Evolutionary conservation across 352 stramenopile species (phyloP).

Genomic region (Pythium oligandrum): DNA sequence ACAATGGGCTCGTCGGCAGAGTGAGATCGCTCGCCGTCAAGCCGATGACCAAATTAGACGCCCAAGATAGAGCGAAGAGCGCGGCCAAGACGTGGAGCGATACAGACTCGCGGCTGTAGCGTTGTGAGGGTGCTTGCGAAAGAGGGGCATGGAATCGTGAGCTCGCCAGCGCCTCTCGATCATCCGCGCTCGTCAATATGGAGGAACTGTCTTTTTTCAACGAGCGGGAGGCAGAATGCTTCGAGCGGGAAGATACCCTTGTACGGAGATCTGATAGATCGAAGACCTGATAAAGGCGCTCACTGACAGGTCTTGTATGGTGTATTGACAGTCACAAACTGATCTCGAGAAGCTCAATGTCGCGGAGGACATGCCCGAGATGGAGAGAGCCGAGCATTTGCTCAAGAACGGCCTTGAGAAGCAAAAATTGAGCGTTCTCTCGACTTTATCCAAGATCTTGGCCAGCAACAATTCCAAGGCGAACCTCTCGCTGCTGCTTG

Average conservation of each 20-base stretch:
- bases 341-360: conserved; percentile 85
- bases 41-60: no score
- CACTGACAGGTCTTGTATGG: neutral
- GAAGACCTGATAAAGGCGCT: neutral
- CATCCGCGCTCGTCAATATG: conserved; percentile 27
- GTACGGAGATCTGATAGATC: conserved; percentile 22
- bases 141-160: no score
- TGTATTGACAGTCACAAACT: conserved; percentile 50
- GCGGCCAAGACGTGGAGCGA: no score
- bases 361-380: conserved; percentile 77
- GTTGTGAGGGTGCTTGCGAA: no score
- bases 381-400: conserved; percentile 72
- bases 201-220: conserved; percentile 82
- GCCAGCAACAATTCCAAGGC: conserved; percentile 68
- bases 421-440: conserved; percentile 75
- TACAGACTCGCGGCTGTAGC: no score
- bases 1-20: no score
- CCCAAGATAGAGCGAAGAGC: no score
- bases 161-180: no score
- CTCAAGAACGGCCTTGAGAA: conserved; percentile 73
- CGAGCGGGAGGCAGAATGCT: conserved; percentile 79
- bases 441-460: conserved; percentile 63
- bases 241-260: conserved; percentile 75
- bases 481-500: conserved; percentile 53
- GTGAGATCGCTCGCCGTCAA: no score